Evolutionary conservation across 306 rosid genomes (phyloP).

Genomic region (Cicer yamashitae): DNA sequence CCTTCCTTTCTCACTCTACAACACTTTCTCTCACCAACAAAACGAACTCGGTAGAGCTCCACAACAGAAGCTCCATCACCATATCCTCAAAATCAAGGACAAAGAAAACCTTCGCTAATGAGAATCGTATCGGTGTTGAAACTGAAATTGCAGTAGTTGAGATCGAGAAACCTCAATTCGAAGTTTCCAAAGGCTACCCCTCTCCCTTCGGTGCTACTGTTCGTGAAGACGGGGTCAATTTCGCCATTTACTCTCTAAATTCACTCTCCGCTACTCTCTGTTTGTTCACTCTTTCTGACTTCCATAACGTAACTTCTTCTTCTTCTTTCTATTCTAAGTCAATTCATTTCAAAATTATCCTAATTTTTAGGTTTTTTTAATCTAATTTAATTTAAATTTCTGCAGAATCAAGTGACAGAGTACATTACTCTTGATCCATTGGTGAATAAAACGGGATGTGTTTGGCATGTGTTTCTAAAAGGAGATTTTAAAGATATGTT

Average conservation of each 20-base stretch:
- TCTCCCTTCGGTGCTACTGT: slow-evolving; percentile 72
- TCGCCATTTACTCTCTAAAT: slow-evolving; percentile 71
- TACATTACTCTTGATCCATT: slow-evolving; percentile 69
- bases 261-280: slow-evolving; percentile 77
- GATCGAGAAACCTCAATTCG: slow-evolving; percentile 49
- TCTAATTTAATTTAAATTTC: not conserved
- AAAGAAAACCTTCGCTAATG: slow-evolving; percentile 15
- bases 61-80: not conserved
- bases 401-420: slow-evolving; percentile 77
- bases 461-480: slow-evolving; percentile 86
- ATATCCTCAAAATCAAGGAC: not conserved
- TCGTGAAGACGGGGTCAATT: slow-evolving; percentile 76
- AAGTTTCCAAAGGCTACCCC: slow-evolving; percentile 61
- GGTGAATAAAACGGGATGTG: slow-evolving; percentile 76
- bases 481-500: slow-evolving; percentile 85
- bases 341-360: not conserved
- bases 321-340: not conserved
- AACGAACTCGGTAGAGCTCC: not conserved
- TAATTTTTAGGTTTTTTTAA: not conserved
- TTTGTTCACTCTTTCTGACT: slow-evolving; percentile 66
- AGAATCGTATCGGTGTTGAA: slow-evolving; percentile 19
- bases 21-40: slow-evolving; percentile 11
- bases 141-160: slow-evolving; percentile 49
- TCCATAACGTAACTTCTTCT: slow-evolving; percentile 54
- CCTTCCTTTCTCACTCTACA: slow-evolving; percentile 34